A percentile compares a stretch with the other conserved stretches of the same genome.
Conservation (phyloP, 73 alveolate species). For the Stentor coeruleus region DNA sequence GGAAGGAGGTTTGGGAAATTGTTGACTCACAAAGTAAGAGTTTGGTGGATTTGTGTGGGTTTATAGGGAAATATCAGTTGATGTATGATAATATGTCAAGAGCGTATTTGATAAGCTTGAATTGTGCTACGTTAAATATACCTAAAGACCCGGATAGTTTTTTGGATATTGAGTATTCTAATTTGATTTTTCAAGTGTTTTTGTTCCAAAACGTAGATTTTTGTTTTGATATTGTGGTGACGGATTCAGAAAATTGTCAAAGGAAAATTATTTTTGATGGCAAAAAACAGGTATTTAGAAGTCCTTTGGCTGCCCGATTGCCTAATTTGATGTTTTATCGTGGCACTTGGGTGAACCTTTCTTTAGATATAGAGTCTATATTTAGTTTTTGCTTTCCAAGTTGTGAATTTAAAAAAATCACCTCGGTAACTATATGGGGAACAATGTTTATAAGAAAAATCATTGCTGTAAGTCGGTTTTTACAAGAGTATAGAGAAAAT, state of each 20-base stretch:
- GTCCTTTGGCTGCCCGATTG: neutral
- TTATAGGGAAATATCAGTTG: neutral
- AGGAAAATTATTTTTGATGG: neutral
- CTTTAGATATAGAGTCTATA: neutral
- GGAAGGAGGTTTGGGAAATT: too few relatives aligned
- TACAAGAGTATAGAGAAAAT: neutral
- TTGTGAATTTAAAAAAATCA: neutral
- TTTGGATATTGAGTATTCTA: neutral
- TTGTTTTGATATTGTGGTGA: neutral
- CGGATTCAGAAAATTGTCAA: neutral
- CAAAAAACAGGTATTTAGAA: neutral
- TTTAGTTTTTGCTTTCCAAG: neutral
- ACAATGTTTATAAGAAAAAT: neutral
- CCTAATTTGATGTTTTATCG: neutral
- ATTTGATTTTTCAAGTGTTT: neutral
- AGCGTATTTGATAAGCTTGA: neutral
- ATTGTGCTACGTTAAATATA: neutral
- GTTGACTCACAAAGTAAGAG: neutral
- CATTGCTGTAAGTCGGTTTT: neutral
- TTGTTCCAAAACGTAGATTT: neutral
- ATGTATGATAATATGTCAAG: neutral
- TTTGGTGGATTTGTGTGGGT: neutral
- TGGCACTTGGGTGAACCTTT: neutral
- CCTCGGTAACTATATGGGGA: neutral
- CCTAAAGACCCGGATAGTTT: neutral